Conservation (phyloP, 768 basidiomycete genomes). For the Leccinum uliginosum region DNA sequence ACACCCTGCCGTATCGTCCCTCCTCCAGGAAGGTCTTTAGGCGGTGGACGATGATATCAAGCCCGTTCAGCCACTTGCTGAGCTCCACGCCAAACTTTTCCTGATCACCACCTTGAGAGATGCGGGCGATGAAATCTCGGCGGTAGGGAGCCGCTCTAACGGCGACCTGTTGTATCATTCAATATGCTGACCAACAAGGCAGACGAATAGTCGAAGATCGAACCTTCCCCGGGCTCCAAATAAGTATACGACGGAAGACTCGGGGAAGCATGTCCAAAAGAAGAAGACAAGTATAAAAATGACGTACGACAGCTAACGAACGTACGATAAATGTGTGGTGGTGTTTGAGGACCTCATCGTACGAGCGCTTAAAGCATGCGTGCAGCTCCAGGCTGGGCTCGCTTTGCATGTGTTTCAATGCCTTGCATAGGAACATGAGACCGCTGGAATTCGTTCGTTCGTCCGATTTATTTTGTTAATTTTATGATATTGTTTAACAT, state of each 20-base stretch:
- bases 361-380: constrained; percentile 66
- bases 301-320: constrained; percentile 36
- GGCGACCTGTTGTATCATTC: constrained; percentile 40
- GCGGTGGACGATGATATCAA: constrained; percentile 52
- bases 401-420: constrained; percentile 60
- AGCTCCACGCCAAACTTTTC: constrained; percentile 59
- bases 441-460: constrained; percentile 40
- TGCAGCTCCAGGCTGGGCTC: constrained; percentile 52
- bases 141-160: constrained; percentile 62
- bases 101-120: constrained; percentile 58
- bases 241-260: background rate
- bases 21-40: constrained; percentile 53
- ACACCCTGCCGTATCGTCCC: constrained; percentile 57
- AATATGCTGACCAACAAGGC: background rate
- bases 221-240: background rate
- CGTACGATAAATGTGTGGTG: constrained; percentile 68
- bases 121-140: constrained; percentile 55
- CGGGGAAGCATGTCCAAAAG: background rate
- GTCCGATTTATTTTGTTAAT: background rate
- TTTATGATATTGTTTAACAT: background rate
- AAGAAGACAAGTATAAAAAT: background rate
- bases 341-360: constrained; percentile 61
- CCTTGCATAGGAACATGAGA: constrained; percentile 61
- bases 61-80: constrained; percentile 54
- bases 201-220: background rate